A percentile compares a stretch with the other conserved stretches of the same genome.
phyloP scores from a whole-genome alignment of 2,329 filamentous ascomycete species.

The Sarocladium strictum region DNA sequence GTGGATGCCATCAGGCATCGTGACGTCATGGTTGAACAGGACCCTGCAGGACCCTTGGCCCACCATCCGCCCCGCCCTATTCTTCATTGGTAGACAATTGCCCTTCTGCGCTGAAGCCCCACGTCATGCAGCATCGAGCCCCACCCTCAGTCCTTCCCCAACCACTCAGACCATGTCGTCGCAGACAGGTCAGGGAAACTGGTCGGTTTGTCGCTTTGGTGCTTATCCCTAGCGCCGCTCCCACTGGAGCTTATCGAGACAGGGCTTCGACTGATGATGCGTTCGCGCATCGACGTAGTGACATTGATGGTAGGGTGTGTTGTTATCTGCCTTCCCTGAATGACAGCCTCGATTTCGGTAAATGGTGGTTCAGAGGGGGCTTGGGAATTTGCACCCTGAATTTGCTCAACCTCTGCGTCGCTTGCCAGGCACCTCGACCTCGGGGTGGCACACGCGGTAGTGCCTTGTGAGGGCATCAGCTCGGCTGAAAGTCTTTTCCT shows the following conservation, averaged over 20 bases:
- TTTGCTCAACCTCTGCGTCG: slow-evolving; percentile 28
- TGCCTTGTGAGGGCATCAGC: slow-evolving; percentile 92
- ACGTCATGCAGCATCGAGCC: slow-evolving; percentile 12
- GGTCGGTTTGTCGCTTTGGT: no score
- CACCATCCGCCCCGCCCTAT: slow-evolving; percentile 11
- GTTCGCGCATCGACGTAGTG: not conserved
- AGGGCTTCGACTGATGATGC: not conserved
- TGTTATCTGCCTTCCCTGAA: not conserved
- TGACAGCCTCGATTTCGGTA: not conserved
- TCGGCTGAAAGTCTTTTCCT: slow-evolving; percentile 95
- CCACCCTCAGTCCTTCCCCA: not conserved
- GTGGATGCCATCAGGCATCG: slow-evolving; percentile 11
- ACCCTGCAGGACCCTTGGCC: slow-evolving; percentile 28
- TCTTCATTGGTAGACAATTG: slow-evolving; percentile 10
- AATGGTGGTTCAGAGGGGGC: not conserved
- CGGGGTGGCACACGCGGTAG: slow-evolving; percentile 89
- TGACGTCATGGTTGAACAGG: slow-evolving; percentile 22
- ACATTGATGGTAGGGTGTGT: not conserved
- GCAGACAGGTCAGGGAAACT: not conserved
- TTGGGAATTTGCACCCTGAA: not conserved
- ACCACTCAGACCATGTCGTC: not conserved
- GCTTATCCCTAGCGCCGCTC: not conserved
- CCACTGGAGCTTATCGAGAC: not conserved
- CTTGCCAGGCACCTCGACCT: slow-evolving; percentile 73
- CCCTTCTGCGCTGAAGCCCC: slow-evolving; percentile 1